Evolutionary conservation across 2,329 filamentous ascomycete species (phyloP).

Genomic region (Botrytis elliptica): DNA sequence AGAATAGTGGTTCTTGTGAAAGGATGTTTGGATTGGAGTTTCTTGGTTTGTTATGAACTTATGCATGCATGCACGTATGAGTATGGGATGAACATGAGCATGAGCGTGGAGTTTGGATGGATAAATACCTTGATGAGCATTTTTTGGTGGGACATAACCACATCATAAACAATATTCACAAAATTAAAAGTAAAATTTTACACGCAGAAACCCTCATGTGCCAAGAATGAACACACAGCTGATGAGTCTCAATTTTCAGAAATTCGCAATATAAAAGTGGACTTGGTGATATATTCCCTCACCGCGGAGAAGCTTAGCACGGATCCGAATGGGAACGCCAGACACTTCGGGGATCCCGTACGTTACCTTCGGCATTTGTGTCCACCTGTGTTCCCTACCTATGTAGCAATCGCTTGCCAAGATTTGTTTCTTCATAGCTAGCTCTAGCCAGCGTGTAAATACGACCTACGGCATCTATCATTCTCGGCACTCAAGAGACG

Average conservation of each 20-base stretch:
- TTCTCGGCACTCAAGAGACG: neutral
- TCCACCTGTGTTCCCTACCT: neutral
- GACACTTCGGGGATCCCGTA: neutral
- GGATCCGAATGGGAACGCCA: neutral
- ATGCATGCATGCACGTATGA: neutral
- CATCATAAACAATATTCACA: neutral
- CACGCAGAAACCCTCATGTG: neutral
- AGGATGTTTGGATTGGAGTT: neutral
- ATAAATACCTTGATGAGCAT: neutral
- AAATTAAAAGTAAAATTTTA: neutral
- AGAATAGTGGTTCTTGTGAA: neutral
- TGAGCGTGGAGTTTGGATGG: neutral
- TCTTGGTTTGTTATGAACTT: neutral
- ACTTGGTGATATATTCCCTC: neutral
- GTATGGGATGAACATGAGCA: neutral
- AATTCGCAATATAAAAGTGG: neutral
- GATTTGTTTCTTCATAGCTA: neutral
- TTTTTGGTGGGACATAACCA: neutral
- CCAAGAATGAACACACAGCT: too few relatives aligned
- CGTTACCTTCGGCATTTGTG: neutral
- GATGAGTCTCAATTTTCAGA: neutral
- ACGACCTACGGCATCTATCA: too few relatives aligned
- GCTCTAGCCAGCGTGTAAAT: neutral
- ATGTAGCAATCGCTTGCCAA: neutral
- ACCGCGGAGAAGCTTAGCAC: neutral